phyloP scores from a whole-genome alignment of 305 asterid genomes.

The Solanum hybrid region DNA sequence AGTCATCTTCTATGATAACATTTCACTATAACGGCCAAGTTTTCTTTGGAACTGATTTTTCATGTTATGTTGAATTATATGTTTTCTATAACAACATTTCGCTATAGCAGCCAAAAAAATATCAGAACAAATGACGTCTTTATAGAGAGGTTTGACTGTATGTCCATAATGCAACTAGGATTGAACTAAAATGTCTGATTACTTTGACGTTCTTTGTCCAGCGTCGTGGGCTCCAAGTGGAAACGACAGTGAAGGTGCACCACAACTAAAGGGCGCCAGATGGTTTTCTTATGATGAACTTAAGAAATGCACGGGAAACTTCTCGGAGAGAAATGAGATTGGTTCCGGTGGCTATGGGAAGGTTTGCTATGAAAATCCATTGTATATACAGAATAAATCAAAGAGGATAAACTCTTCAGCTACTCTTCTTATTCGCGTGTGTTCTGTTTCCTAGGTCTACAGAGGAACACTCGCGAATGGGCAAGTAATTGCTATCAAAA shows the following conservation, averaged over 20 bases:
- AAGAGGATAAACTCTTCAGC: neutral
- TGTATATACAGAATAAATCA: neutral
- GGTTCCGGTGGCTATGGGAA: slow-evolving; percentile 98
- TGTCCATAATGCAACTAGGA: neutral
- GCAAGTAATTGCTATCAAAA: slow-evolving; percentile 70
- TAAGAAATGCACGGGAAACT: slow-evolving; percentile 73
- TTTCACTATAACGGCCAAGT: neutral
- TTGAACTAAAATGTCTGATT: slow-evolving; percentile 4
- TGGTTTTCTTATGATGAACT: slow-evolving; percentile 95
- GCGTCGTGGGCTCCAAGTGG: slow-evolving; percentile 92
- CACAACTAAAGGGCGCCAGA: slow-evolving; percentile 91
- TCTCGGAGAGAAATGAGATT: slow-evolving; percentile 60
- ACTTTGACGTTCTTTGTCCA: slow-evolving; percentile 15
- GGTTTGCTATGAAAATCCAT: slow-evolving; percentile 25
- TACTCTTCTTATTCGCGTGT: neutral
- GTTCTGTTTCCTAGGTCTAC: slow-evolving; percentile 48
- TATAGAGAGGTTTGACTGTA: neutral
- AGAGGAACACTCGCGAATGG: slow-evolving; percentile 64
- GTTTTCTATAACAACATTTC: neutral
- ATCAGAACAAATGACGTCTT: neutral
- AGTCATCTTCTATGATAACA: neutral
- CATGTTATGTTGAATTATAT: neutral
- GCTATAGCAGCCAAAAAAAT: neutral
- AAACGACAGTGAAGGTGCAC: slow-evolving; percentile 87
- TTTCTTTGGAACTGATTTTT: neutral